Percentiles rank a stretch among this genome's conserved stretches.
phyloP scores from a whole-genome alignment of 1,139 yeast genomes.

The Hansenula sp. region DNA sequence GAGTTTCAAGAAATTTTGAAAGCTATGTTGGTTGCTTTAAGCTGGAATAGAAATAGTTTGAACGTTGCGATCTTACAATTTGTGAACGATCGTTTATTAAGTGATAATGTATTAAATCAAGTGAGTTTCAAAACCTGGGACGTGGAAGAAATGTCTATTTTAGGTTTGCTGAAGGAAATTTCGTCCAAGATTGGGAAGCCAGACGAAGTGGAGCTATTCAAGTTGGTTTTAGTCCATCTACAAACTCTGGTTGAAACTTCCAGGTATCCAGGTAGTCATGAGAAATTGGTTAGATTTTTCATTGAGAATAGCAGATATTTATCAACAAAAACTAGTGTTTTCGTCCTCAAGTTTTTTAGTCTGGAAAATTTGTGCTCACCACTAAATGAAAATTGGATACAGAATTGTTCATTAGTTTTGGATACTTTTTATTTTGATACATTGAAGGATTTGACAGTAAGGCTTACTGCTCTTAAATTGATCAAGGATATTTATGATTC shows the following conservation, averaged over 20 bases:
- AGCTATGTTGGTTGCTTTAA: conserved; percentile 25
- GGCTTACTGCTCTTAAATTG: conserved; percentile 39
- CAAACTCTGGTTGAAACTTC: conserved; percentile 33
- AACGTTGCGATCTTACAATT: conserved; percentile 33
- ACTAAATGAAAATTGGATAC: conserved; percentile 49
- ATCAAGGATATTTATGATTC: conserved; percentile 40
- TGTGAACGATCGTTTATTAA: conserved; percentile 34
- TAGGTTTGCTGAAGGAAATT: conserved; percentile 10
- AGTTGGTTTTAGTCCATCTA: conserved; percentile 35
- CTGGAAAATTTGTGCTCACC: conserved; percentile 53
- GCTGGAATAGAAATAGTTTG: conserved; percentile 30
- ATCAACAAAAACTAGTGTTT: conserved; percentile 33
- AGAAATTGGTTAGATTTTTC: conserved; percentile 41
- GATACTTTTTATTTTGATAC: conserved; percentile 40
- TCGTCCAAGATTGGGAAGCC: conserved; percentile 21
- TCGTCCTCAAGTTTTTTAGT: conserved; percentile 43
- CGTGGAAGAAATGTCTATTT: conserved; percentile 21
- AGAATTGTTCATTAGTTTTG: conserved; percentile 36
- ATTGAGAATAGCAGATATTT: conserved; percentile 35
- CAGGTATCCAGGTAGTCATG: conserved; percentile 42
- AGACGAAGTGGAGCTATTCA: conserved; percentile 34
- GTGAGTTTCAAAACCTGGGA: conserved; percentile 37
- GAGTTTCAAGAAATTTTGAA: conserved; percentile 23
- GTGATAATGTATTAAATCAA: conserved; percentile 18
- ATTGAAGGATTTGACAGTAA: conserved; percentile 30